These are phyloP conservation scores for Plasmodium billcollinsi DNA, from an alignment of 169 alveolate genomes.

Conservation along the genomic window DNA sequence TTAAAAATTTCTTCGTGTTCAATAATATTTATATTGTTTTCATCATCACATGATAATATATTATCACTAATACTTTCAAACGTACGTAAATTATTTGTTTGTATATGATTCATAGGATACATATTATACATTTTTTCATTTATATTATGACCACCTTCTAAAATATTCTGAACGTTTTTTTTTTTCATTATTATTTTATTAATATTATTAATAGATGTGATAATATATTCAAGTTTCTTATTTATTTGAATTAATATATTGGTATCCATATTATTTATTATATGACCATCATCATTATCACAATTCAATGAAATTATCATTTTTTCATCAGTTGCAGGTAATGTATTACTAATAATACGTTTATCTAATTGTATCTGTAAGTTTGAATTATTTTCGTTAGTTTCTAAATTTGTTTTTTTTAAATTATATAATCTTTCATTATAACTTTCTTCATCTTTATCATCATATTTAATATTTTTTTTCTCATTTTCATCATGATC, in stretches of 20 bases:
- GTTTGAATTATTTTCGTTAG: background rate
- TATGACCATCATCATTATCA: background rate
- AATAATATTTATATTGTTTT: slow-evolving; percentile 1
- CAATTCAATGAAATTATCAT: background rate
- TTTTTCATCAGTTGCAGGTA: background rate
- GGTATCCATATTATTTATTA: background rate
- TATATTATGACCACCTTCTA: too few relatives aligned
- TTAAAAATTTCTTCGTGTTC: background rate
- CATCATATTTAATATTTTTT: background rate
- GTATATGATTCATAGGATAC: background rate
- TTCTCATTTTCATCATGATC: slow-evolving; percentile 32
- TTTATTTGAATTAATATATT: slow-evolving; percentile 28
- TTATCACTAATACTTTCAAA: slow-evolving; percentile 3
- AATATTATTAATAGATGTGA: slow-evolving; percentile 63
- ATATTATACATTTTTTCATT: background rate
- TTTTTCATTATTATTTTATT: slow-evolving; percentile 12
- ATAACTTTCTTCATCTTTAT: too few relatives aligned
- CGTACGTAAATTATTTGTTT: background rate
- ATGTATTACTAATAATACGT: background rate
- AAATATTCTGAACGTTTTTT: background rate
- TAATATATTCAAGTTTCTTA: slow-evolving; percentile 51
- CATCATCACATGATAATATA: background rate
- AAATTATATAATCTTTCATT: background rate
- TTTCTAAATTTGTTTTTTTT: background rate
- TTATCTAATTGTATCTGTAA: background rate